phyloP scores from a whole-genome alignment of 768 basidiomycete species.

The Collybia sp. region DNA sequence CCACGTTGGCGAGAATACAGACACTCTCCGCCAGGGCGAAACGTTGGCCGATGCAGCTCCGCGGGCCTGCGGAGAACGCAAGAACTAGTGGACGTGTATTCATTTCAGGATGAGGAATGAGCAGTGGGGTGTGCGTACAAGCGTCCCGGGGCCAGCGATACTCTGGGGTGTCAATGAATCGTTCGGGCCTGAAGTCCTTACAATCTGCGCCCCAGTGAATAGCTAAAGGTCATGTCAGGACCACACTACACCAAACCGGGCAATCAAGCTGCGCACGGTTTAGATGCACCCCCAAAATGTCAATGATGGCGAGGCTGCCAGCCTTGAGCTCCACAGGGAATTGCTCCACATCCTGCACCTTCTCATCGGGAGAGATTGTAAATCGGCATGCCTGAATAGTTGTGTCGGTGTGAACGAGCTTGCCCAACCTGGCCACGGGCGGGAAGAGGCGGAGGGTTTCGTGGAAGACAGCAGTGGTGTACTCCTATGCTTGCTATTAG shows the following conservation, averaged over 20 bases:
- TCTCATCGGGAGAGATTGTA: slow-evolving; percentile 13
- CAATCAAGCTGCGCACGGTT: slow-evolving; percentile 31
- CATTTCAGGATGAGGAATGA: neutral
- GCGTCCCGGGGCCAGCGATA: slow-evolving; percentile 51
- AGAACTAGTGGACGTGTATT: slow-evolving; percentile 20
- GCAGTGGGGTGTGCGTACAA: slow-evolving; percentile 22
- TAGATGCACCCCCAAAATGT: slow-evolving; percentile 37
- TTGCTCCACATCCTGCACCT: slow-evolving; percentile 22
- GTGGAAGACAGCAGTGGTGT: slow-evolving; percentile 35
- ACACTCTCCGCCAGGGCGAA: slow-evolving; percentile 39
- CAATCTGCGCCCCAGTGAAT: slow-evolving; percentile 45
- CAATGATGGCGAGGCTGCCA: slow-evolving; percentile 34
- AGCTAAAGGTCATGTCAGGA: slow-evolving; percentile 20
- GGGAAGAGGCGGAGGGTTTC: slow-evolving; percentile 44
- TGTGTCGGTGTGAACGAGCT: slow-evolving; percentile 27
- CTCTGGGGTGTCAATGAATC: slow-evolving; percentile 43
- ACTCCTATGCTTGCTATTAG: slow-evolving; percentile 24
- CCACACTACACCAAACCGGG: no score
- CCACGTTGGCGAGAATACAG: slow-evolving; percentile 37
- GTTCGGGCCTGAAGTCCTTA: slow-evolving; percentile 40
- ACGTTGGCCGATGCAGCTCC: slow-evolving; percentile 46
- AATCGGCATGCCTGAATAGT: slow-evolving; percentile 29
- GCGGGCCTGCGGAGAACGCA: slow-evolving; percentile 39
- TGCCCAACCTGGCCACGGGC: slow-evolving; percentile 27
- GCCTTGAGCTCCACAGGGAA: slow-evolving; percentile 29